phyloP scores from a whole-genome alignment of 2,329 filamentous ascomycete genomes.

The Dothideomycetes sp. region DNA sequence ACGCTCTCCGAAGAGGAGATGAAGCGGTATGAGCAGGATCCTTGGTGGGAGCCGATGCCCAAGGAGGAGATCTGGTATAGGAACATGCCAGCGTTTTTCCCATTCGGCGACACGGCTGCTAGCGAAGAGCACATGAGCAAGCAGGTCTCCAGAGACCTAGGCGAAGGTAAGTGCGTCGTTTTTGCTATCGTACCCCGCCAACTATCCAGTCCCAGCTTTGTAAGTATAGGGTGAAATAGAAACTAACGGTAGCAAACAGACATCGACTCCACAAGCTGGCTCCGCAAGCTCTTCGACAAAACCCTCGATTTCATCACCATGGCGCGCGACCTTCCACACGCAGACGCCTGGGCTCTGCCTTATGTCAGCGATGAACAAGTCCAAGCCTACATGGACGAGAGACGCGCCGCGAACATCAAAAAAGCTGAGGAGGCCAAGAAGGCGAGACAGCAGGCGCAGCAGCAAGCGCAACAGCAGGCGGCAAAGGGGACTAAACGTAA shows the following conservation, averaged over 20 bases:
- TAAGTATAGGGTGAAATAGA: no score
- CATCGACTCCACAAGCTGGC: no score
- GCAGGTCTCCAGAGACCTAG: conserved; percentile 18
- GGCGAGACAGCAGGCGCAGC: no score
- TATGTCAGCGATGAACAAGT: background rate
- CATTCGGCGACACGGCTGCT: conserved; percentile 20
- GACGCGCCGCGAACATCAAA: no score
- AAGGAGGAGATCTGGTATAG: conserved; percentile 19
- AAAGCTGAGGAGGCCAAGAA: no score
- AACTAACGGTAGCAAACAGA: no score
- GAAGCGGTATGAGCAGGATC: background rate
- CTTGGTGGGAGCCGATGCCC: conserved; percentile 15
- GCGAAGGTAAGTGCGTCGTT: conserved; percentile 13
- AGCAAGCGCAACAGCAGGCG: no score
- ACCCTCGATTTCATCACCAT: no score
- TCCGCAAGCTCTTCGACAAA: no score
- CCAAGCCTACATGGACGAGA: conserved; percentile 2
- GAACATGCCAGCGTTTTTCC: conserved; percentile 18
- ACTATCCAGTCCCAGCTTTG: no score
- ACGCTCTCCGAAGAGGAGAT: background rate
- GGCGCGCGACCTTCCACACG: no score
- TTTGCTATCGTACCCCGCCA: background rate
- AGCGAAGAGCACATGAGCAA: conserved; percentile 16
- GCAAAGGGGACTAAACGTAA: no score
- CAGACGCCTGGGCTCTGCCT: background rate